phyloP scores from a whole-genome alignment of 371 early-diverging fungal species.

The Syncephalastrum sp. region DNA sequence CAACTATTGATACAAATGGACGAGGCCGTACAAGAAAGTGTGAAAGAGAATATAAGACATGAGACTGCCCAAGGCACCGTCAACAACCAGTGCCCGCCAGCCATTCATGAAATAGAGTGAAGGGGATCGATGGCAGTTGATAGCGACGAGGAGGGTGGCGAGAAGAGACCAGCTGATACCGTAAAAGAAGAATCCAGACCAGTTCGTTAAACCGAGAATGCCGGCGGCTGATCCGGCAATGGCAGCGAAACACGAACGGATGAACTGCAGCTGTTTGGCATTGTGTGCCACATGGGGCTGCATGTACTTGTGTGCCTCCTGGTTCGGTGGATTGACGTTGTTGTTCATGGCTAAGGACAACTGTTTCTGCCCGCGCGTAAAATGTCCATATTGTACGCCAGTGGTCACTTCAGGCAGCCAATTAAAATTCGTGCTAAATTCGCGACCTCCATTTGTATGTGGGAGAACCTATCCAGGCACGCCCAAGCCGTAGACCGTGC shows the following conservation, averaged over 20 bases:
- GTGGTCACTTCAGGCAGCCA: neutral
- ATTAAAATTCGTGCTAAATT: too few relatives aligned
- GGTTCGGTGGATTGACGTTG: constrained; percentile 25
- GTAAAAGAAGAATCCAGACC: constrained; percentile 77
- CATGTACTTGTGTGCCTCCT: constrained; percentile 52
- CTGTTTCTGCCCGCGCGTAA: neutral
- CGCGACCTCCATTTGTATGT: too few relatives aligned
- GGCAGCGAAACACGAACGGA: constrained; percentile 75
- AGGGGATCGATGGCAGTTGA: constrained; percentile 32
- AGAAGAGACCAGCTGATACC: constrained; percentile 59
- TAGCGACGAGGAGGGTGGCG: constrained; percentile 44
- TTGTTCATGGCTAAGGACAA: constrained; percentile 4
- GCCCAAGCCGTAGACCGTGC: too few relatives aligned
- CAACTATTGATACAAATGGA: constrained; percentile 73
- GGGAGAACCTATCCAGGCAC: too few relatives aligned
- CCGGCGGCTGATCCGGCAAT: constrained; percentile 81
- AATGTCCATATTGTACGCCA: too few relatives aligned
- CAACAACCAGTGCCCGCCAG: constrained; percentile 54
- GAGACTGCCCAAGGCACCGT: constrained; percentile 72
- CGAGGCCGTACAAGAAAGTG: constrained; percentile 81
- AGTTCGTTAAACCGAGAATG: constrained; percentile 70
- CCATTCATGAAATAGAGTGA: constrained; percentile 51
- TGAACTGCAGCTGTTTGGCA: constrained; percentile 63
- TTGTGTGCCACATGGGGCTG: constrained; percentile 65
- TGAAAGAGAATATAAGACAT: constrained; percentile 80